A percentile compares a stretch with the other conserved stretches of the same genome.
These are phyloP conservation scores for Crithidia fasciculata DNA, from an alignment of 208 protist species.

Conservation along the genomic window DNA sequence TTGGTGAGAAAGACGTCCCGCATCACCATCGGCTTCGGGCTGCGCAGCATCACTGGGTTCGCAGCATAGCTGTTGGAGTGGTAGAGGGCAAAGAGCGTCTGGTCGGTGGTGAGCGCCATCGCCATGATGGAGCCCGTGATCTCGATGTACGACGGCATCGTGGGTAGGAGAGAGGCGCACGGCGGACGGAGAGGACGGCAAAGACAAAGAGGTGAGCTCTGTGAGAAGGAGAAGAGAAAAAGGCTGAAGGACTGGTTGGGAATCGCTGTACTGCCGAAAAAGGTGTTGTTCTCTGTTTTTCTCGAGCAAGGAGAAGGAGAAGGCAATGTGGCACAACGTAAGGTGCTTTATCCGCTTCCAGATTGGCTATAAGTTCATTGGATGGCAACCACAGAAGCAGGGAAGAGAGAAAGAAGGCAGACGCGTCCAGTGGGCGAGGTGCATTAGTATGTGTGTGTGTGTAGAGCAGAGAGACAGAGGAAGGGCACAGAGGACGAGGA, in stretches of 20 bases:
- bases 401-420: no score
- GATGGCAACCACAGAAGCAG: no score
- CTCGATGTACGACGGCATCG: conserved; percentile 36
- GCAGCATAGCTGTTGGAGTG: conserved; percentile 86
- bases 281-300: no score
- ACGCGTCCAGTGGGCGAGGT: no score
- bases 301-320: no score
- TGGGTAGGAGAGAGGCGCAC: not conserved
- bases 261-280: no score
- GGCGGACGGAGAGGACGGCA: not conserved
- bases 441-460: no score
- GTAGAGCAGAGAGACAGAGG: not conserved
- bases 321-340: no score
- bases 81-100: conserved; percentile 78
- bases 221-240: not conserved
- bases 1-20: conserved; percentile 86
- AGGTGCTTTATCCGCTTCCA: no score
- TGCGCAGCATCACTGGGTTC: conserved; percentile 79
- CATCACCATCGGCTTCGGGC: conserved; percentile 85
- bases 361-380: no score
- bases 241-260: no score
- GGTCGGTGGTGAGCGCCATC: conserved; percentile 69
- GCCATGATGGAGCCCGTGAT: conserved; percentile 59
- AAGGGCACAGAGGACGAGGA: not conserved
- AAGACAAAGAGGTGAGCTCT: not conserved